These are phyloP conservation scores for Bipolaris zeicola DNA, from an alignment of 2,329 filamentous ascomycete genomes.

Conservation along the genomic window DNA sequence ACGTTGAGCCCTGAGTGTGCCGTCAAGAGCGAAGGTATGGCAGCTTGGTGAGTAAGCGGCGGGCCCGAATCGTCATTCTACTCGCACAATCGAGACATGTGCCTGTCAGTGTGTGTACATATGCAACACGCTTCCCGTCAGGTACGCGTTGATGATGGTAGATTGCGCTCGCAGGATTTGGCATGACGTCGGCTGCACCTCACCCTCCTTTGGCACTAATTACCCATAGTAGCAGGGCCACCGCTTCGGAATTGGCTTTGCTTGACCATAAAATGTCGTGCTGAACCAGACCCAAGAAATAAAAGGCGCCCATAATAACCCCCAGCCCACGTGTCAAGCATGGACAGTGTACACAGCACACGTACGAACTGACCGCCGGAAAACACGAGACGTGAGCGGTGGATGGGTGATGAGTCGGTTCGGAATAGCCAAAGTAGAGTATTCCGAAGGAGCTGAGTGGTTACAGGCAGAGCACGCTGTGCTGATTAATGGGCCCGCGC, in stretches of 20 bases:
- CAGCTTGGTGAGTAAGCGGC: slow-evolving; percentile 21
- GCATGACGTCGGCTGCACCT: slow-evolving; percentile 8
- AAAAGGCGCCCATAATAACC: too few relatives aligned
- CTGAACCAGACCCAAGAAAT: too few relatives aligned
- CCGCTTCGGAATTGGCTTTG: neutral
- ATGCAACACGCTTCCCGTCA: neutral
- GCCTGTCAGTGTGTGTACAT: neutral
- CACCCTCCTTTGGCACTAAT: neutral
- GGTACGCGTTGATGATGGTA: neutral
- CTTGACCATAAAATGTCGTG: neutral
- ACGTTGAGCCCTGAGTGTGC: neutral
- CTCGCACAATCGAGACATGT: neutral
- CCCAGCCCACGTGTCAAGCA: too few relatives aligned
- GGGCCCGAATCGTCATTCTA: slow-evolving; percentile 25
- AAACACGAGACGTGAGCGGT: neutral
- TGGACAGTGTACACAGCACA: too few relatives aligned
- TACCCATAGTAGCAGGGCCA: too few relatives aligned
- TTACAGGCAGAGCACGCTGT: slow-evolving; percentile 9
- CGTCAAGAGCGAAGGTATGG: slow-evolving; percentile 19
- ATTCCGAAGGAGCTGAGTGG: slow-evolving; percentile 14
- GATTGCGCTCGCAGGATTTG: neutral
- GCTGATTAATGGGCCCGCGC: slow-evolving; percentile 24
- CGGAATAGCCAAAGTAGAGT: too few relatives aligned
- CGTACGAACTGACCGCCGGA: too few relatives aligned
- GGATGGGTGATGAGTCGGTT: neutral